Evolutionary conservation across 1,284 basidiomycete genomes (phyloP), one percentile per base, ranked within the genome.

Genomic region (Microbotryum saponariae): DNA sequence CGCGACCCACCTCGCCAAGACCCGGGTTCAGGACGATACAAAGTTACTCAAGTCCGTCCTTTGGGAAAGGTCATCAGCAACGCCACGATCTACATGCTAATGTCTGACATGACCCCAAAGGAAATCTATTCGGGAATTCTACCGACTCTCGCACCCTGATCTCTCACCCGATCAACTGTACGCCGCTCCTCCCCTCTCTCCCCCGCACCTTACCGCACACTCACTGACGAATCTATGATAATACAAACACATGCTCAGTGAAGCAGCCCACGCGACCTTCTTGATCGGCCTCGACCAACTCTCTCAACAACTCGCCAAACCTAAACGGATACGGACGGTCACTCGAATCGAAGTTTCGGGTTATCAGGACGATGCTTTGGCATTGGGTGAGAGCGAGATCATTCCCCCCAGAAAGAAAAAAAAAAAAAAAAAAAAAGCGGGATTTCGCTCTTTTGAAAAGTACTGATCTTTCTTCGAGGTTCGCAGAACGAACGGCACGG

Each of bases 101-200:
- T 31, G 4, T 2, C 29, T 29, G 29, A 29, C 3, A 49, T 46
- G 31, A 45, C 21, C 23, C 54, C 6, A 27, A 27, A 66, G 62
- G 21, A 63, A 62, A 23, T 31, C 61, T 12, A 61, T 70, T 56
- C 64, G 66, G 47, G 60, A 62, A 18, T 72, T 71, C 51, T 65
- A 70, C 47, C 25, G 59, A 23, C 64, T 72, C 10, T 54, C 62
- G 20, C 33, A 51, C 12, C 31, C 62, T 1, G 20, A 51, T 5
- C 18, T 33, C 14, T 10, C 27, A 1, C 47, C 48, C 1, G 63
- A 70, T 14, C 61, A 70, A 23, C 54, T 72, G 71, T 71, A 4
- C 31, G 31, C 31, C 31, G 31, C 31, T 31, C 8, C 31, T 10
- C 31, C n/a, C n/a, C n/a, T n/a, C n/a, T n/a, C n/a, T n/a, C n/a